Conservation (phyloP, 306 rosid genomes). For the Rosa rugosa region DNA sequence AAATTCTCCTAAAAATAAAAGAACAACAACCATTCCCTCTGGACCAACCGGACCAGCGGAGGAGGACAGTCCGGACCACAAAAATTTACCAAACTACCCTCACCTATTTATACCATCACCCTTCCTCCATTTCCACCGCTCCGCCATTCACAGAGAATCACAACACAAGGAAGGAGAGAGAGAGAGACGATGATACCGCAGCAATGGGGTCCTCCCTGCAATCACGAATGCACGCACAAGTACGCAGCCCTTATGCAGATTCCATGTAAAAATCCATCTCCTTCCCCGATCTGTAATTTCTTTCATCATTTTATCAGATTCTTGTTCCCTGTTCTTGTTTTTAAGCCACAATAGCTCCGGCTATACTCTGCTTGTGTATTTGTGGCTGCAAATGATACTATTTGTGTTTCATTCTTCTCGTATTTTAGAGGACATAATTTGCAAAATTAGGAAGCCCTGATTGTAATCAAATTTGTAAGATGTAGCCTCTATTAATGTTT, state of each 20-base stretch:
- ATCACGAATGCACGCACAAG: constrained; percentile 71
- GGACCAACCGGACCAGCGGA: too few relatives aligned
- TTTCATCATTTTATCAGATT: not conserved
- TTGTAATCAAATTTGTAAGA: too few relatives aligned
- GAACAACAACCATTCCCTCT: too few relatives aligned
- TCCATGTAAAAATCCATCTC: constrained; percentile 50
- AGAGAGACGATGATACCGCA: constrained; percentile 54
- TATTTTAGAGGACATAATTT: too few relatives aligned
- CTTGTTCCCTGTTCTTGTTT: too few relatives aligned
- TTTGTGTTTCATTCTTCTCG: not conserved
- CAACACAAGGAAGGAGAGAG: not conserved
- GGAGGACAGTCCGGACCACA: too few relatives aligned
- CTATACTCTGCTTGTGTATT: too few relatives aligned
- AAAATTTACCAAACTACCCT: constrained; percentile 12
- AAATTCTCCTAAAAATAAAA: too few relatives aligned
- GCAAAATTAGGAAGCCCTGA: too few relatives aligned
- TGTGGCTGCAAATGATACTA: not conserved
- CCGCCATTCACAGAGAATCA: not conserved
- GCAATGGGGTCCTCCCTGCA: constrained; percentile 77
- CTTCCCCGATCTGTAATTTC: constrained; percentile 7
- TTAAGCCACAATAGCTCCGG: too few relatives aligned
- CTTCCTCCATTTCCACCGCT: not conserved
- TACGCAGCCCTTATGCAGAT: constrained; percentile 72
- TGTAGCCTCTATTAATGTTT: too few relatives aligned
- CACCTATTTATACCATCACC: not conserved